Evolutionary conservation across 176 grass and related monocot species (phyloP).

Genomic region (Thalia dealbata): DNA sequence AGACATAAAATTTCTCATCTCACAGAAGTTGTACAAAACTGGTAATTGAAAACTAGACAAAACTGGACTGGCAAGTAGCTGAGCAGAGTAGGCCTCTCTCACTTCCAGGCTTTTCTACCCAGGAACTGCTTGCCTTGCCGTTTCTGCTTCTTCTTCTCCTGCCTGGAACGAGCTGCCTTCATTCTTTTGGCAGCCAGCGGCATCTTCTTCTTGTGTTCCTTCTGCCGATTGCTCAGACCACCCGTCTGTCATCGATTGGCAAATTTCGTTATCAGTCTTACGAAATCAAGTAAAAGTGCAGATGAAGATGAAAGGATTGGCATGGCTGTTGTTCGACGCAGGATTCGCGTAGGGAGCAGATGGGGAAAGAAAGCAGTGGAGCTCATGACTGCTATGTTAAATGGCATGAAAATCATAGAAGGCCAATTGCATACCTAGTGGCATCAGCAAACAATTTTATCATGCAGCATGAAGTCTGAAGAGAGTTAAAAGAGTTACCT

Average conservation of each 20-base stretch:
- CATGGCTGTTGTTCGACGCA: not conserved
- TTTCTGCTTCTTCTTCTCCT: constrained; percentile 41
- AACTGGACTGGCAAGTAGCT: not conserved
- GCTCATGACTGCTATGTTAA: too few relatives aligned
- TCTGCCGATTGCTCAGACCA: constrained; percentile 71
- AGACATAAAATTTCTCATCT: too few relatives aligned
- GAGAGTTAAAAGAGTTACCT: constrained; percentile 26
- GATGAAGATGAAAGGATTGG: not conserved
- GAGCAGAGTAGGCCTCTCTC: not conserved
- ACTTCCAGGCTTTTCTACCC: constrained; percentile 84
- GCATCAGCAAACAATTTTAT: too few relatives aligned
- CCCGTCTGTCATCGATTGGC: constrained; percentile 37
- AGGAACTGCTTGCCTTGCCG: constrained; percentile 58
- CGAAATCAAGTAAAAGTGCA: not conserved
- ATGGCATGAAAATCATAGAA: too few relatives aligned
- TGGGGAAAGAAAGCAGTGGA: not conserved
- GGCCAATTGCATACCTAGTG: too few relatives aligned
- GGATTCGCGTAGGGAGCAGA: not conserved
- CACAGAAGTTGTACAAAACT: too few relatives aligned
- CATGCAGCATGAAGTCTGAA: not conserved
- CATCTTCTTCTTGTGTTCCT: constrained; percentile 78
- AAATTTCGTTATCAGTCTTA: not conserved
- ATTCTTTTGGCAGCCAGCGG: constrained; percentile 55
- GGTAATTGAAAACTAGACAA: not conserved
- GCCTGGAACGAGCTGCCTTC: constrained; percentile 54